Evolutionary conservation across 208 protist species (phyloP).

Genomic region (Leishmania guyanensis): DNA sequence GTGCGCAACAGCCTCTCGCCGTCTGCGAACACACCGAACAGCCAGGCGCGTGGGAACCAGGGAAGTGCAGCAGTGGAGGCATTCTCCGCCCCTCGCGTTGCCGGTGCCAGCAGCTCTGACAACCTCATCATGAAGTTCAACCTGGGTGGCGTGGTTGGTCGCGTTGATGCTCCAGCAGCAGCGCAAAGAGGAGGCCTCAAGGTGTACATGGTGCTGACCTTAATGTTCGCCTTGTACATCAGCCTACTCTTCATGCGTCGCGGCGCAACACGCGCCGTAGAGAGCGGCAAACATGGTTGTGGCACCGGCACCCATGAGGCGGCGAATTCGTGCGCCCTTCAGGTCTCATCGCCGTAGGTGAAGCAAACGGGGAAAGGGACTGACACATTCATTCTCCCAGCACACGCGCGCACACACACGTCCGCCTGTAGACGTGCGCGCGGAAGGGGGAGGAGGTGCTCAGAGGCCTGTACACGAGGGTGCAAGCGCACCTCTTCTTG

Average conservation of each 20-base stretch:
- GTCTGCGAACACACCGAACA: slow-evolving; percentile 1
- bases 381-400: background rate
- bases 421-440: background rate
- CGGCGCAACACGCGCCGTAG: slow-evolving; percentile 6
- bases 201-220: slow-evolving; percentile 33
- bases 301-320: background rate
- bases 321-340: background rate
- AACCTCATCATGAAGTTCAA: slow-evolving; percentile 29
- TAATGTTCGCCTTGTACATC: slow-evolving; percentile 47
- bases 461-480: background rate
- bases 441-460: background rate
- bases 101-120: background rate
- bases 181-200: slow-evolving; percentile 35
- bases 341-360: slow-evolving; percentile 8
- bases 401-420: background rate
- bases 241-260: slow-evolving; percentile 28
- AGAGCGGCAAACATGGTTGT: background rate
- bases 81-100: background rate
- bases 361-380: background rate
- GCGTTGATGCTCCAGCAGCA: background rate
- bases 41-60: background rate
- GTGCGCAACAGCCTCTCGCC: background rate
- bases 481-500: background rate
- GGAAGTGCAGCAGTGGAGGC: background rate
- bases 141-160: background rate